Evolutionary conservation across 176 grass and related monocot genomes (phyloP).

Genomic region (Carex parvula): DNA sequence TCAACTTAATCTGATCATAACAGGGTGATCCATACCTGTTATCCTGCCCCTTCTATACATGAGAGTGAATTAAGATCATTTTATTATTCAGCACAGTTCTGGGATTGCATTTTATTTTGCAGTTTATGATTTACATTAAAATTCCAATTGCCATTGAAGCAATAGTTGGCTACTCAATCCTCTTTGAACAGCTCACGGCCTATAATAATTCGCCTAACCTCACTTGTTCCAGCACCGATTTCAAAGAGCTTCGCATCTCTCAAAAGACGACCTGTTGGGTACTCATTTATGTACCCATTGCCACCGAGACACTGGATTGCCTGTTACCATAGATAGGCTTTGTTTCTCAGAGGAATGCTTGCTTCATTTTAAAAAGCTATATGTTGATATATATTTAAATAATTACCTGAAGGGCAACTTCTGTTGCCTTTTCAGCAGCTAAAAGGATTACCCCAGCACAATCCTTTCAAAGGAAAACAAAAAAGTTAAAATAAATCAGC

Average conservation of each 20-base stretch:
- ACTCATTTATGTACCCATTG: constrained; percentile 95
- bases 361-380: constrained; percentile 3
- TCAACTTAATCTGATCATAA: not conserved
- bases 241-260: constrained; percentile 99
- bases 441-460: constrained; percentile 92
- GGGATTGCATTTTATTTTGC: not conserved
- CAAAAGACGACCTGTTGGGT: constrained; percentile 90
- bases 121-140: constrained; percentile 18
- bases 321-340: constrained; percentile 45
- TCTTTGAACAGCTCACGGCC: constrained; percentile 95
- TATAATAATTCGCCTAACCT: constrained; percentile 95
- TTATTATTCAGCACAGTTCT: not conserved
- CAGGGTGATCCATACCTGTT: not conserved
- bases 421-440: constrained; percentile 91
- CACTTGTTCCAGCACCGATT: constrained; percentile 98
- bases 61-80: not conserved
- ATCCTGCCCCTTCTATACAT: not conserved
- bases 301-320: constrained; percentile 96
- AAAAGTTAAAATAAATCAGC: constrained; percentile 15
- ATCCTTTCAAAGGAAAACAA: constrained; percentile 46
- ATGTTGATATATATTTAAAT: not conserved
- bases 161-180: constrained; percentile 29
- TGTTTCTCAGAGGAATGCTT: not conserved
- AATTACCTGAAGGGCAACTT: constrained; percentile 88
- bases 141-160: not conserved